Base-by-base conservation (phyloP, 192 early-diverging fungal species). In the Coemansia guatemalensis region DNA sequence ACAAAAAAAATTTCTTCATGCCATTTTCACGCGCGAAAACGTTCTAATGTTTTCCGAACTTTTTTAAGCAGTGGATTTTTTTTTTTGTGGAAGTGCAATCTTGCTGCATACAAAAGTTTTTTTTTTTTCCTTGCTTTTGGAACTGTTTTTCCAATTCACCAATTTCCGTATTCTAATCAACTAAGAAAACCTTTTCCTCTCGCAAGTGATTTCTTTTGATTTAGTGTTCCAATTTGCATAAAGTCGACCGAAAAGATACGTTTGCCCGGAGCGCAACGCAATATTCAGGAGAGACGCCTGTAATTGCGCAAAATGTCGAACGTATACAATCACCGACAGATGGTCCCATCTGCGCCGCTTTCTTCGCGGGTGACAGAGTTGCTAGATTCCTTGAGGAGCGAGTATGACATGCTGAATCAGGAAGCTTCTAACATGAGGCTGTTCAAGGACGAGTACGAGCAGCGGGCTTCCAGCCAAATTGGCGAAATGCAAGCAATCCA, bases 401-500 rank as follows among this genome's bases (percentile, higher is more conserved):
- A 97, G 73, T 92, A 89, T 62, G 93, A 95, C 32, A 81, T 75
- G 62, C 67, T 93, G 47, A 83, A 80, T 29, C 87, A 93, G 69
- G 95, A 95, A 62, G 82, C 86, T 9, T 80, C 84, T 21, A 75
- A 85, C 22, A 85, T 73, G 78, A 90, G 90, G 71, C 76, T 84
- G 20, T 90, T 93, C 68, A 84, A 89, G 50, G 93, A 95, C 68
- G 95, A 97, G 51, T 85, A 88, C 69, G 95, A 95, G 74, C 86
- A 90, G 62, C 89, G 93, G 79, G 81, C 93, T 94, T 86, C 71
- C 66, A 72, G 47, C 30, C 94, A 96, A 79, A 85, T 93, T 51
- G 84, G 82, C 58, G 94, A 96, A 78, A 88, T 94, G 71, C 85
- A 84, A 32, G 78, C 71, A 22, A 88, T 93, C 60, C 89, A 93